These are phyloP conservation scores for Wakefieldia striispora DNA, from an alignment of 768 basidiomycete species.

Conservation along the genomic window DNA sequence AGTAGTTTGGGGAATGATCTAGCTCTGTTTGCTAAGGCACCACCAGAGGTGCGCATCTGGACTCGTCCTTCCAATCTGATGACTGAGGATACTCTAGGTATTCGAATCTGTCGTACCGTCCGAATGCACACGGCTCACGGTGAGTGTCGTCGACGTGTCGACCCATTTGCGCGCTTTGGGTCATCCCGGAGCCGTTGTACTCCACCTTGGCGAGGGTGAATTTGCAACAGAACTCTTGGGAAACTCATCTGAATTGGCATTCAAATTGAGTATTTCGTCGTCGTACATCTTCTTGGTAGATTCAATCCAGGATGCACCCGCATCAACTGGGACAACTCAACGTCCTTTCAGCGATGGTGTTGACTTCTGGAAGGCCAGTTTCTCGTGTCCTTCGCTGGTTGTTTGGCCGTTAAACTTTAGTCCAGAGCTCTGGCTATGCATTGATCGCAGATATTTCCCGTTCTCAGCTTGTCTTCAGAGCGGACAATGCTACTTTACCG, in stretches of 20 bases:
- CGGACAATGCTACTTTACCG: conserved; percentile 25
- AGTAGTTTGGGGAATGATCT: conserved; percentile 63
- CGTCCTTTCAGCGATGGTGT: conserved; percentile 34
- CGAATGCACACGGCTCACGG: conserved; percentile 72
- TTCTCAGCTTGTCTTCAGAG: conserved; percentile 43
- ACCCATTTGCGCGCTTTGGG: conserved; percentile 56
- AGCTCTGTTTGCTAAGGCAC: conserved; percentile 66
- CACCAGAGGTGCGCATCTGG: conserved; percentile 72
- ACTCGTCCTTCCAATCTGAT: conserved; percentile 1
- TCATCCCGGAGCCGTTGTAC: conserved; percentile 62
- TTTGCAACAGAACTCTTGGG: conserved; percentile 74
- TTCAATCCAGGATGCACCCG: conserved; percentile 39
- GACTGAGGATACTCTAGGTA: conserved; percentile 43
- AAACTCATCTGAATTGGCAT: conserved; percentile 52
- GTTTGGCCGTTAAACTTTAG: conserved; percentile 1
- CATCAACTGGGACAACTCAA: conserved; percentile 17
- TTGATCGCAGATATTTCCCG: conserved; percentile 58
- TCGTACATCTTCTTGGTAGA: conserved; percentile 56
- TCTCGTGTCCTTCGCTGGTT: conserved; percentile 4
- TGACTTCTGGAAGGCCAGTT: conserved; percentile 66
- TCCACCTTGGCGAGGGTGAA: conserved; percentile 64
- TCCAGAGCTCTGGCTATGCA: conserved; percentile 65
- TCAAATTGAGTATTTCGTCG: conserved; percentile 48
- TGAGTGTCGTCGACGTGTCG: conserved; percentile 67
- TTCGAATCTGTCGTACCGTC: conserved; percentile 93